phyloP scores from a whole-genome alignment of 1,139 yeast species.

The Hemisphaericaspora subhashii region DNA sequence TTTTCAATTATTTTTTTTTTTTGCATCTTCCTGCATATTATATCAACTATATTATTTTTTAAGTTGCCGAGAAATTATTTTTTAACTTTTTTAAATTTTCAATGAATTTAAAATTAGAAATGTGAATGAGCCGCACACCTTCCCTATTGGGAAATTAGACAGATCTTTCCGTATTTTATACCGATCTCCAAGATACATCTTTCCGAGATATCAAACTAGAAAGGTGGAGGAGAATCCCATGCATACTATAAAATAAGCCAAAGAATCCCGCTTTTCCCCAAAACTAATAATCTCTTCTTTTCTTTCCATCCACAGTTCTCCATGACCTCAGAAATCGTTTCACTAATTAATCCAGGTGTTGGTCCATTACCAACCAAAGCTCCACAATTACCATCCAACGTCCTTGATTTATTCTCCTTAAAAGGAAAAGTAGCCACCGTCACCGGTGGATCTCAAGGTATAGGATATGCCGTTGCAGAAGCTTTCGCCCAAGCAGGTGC shows the following conservation, averaged over 20 bases:
- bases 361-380: slow-evolving; percentile 31
- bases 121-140: not conserved
- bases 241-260: not conserved
- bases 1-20: no score
- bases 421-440: slow-evolving; percentile 87
- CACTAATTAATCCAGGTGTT: slow-evolving; percentile 25
- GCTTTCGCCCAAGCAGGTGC: slow-evolving; percentile 93
- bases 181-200: not conserved
- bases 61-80: not conserved
- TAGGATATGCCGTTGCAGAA: slow-evolving; percentile 81
- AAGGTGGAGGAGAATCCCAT: not conserved
- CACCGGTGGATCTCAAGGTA: slow-evolving; percentile 86
- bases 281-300: not conserved
- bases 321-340: slow-evolving; percentile 12
- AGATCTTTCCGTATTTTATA: not conserved
- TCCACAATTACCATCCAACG: slow-evolving; percentile 30
- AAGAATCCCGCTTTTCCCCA: not conserved
- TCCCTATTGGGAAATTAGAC: not conserved
- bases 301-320: not conserved
- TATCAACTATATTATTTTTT: no score
- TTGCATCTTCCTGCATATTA: no score
- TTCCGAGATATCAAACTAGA: no score
- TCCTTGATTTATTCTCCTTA: slow-evolving; percentile 57
- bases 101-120: no score
- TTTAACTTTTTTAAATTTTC: no score